Conservation (phyloP, 2,329 filamentous ascomycete species). For the Trichoderma endophyticum region DNA sequence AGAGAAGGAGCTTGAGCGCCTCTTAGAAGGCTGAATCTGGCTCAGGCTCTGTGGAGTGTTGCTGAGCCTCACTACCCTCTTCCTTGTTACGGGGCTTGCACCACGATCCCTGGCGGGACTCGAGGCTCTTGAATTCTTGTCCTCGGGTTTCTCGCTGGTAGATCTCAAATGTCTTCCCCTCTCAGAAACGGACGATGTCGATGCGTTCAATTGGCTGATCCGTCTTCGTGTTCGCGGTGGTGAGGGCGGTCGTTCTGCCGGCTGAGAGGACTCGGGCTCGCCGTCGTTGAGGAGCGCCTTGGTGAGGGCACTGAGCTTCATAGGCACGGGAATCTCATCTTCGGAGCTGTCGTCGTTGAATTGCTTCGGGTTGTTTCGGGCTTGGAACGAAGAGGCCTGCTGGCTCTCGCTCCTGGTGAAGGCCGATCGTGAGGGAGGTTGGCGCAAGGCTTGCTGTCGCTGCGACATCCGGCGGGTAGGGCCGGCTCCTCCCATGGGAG, state of each 20-base stretch:
- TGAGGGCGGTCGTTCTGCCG: constrained; percentile 37
- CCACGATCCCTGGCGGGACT: constrained; percentile 49
- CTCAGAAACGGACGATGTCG: constrained; percentile 42
- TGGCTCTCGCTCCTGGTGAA: constrained; percentile 47
- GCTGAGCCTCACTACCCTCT: constrained; percentile 57
- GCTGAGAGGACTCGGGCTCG: constrained; percentile 41
- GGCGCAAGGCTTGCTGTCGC: constrained; percentile 54
- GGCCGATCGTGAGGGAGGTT: constrained; percentile 46
- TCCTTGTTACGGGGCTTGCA: constrained; percentile 49
- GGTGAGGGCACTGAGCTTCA: constrained; percentile 90
- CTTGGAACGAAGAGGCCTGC: constrained; percentile 30
- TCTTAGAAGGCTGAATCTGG: constrained; percentile 41
- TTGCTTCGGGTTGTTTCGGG: constrained; percentile 40
- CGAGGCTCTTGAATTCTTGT: constrained; percentile 39
- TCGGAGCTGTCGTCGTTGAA: constrained; percentile 80
- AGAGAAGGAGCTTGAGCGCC: constrained; percentile 52
- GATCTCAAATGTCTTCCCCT: constrained; percentile 47
- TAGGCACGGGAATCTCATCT: constrained; percentile 85
- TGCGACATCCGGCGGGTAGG: constrained; percentile 52
- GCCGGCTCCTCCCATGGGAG: constrained; percentile 51
- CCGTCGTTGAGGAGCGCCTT: constrained; percentile 75
- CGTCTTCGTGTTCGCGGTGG: constrained; percentile 49
- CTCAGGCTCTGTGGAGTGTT: constrained; percentile 45
- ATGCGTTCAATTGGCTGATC: constrained; percentile 45
- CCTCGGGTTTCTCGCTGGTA: constrained; percentile 42